phyloP scores from a whole-genome alignment of 2,329 filamentous ascomycete species.

The Elsinoe batatas region DNA sequence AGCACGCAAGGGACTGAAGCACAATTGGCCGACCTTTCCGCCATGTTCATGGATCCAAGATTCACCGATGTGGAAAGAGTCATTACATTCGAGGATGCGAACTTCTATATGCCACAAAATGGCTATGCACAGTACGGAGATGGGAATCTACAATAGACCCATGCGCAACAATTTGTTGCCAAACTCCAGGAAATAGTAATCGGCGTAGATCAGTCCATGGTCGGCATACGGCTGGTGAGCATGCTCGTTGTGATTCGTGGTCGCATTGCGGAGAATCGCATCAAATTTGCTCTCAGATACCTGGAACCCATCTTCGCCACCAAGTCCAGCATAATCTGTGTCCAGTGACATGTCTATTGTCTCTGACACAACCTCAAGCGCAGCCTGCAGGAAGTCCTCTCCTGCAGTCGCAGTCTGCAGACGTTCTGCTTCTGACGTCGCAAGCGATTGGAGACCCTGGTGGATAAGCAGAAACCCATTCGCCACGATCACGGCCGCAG shows the following conservation, averaged over 20 bases:
- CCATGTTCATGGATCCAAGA: background rate
- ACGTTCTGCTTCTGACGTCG: background rate
- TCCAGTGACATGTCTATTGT: constrained; percentile 7
- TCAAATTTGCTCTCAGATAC: constrained; percentile 29
- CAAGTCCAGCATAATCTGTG: background rate
- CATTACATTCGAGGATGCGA: constrained; percentile 2
- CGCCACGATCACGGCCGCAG: constrained; percentile 33
- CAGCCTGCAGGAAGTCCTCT: constrained; percentile 15
- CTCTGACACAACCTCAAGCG: background rate
- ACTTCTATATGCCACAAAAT: constrained; percentile 6
- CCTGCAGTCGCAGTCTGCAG: background rate
- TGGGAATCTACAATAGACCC: constrained; percentile 4
- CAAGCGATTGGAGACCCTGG: constrained; percentile 17
- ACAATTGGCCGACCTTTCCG: background rate
- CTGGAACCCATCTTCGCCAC: constrained; percentile 4
- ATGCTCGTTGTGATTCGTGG: constrained; percentile 39
- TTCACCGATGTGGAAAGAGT: background rate
- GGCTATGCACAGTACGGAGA: constrained; percentile 1
- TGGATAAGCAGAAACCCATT: constrained; percentile 34
- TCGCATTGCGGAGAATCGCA: constrained; percentile 38
- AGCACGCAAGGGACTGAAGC: background rate
- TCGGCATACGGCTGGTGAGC: constrained; percentile 37
- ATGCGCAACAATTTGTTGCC: constrained; percentile 37
- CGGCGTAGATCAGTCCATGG: constrained; percentile 42
- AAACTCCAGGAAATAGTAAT: constrained; percentile 40